Percentiles rank a stretch among this genome's conserved stretches.
Conservation (phyloP, 2,329 filamentous ascomycete genomes). For the Phialocephala sp. region DNA sequence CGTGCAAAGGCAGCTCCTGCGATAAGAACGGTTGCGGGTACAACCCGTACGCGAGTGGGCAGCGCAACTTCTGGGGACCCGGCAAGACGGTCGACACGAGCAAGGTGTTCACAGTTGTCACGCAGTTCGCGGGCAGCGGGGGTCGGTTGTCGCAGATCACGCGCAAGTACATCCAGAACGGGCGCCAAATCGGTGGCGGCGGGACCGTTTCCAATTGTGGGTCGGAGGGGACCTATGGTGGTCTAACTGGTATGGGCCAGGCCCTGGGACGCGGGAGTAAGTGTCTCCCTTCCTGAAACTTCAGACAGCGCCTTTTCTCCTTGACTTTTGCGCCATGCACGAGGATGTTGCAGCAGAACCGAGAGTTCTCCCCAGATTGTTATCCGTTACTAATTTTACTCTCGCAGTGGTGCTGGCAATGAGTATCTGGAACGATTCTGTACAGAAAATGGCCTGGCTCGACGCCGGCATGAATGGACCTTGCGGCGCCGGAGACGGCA, state of each 20-base stretch:
- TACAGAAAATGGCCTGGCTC: slow-evolving; percentile 72
- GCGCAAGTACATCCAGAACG: slow-evolving; percentile 56
- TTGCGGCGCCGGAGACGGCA: slow-evolving; percentile 58
- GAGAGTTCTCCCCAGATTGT: neutral
- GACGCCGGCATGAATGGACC: slow-evolving; percentile 57
- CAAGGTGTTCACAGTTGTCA: slow-evolving; percentile 54
- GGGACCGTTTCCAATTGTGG: slow-evolving; percentile 59
- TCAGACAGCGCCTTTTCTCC: neutral
- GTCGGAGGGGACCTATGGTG: slow-evolving; percentile 51
- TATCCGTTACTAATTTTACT: slow-evolving; percentile 6
- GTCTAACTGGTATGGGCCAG: slow-evolving; percentile 57
- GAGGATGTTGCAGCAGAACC: neutral
- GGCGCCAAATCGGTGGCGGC: slow-evolving; percentile 56
- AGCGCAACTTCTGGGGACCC: slow-evolving; percentile 36
- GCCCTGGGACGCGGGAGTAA: slow-evolving; percentile 54
- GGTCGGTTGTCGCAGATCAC: slow-evolving; percentile 52
- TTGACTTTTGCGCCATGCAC: too few species aligned
- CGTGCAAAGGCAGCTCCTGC: slow-evolving; percentile 57
- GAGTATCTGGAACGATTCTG: slow-evolving; percentile 60
- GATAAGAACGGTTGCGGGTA: slow-evolving; percentile 52
- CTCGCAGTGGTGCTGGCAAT: slow-evolving; percentile 64
- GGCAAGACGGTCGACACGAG: slow-evolving; percentile 47
- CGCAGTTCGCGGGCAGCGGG: slow-evolving; percentile 56
- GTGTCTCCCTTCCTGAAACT: neutral
- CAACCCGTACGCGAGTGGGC: slow-evolving; percentile 48